Evolutionary conservation across 1,139 yeast species (phyloP), one percentile per base, ranked within the genome.

Genomic region (Debaryomyces fabryi): DNA sequence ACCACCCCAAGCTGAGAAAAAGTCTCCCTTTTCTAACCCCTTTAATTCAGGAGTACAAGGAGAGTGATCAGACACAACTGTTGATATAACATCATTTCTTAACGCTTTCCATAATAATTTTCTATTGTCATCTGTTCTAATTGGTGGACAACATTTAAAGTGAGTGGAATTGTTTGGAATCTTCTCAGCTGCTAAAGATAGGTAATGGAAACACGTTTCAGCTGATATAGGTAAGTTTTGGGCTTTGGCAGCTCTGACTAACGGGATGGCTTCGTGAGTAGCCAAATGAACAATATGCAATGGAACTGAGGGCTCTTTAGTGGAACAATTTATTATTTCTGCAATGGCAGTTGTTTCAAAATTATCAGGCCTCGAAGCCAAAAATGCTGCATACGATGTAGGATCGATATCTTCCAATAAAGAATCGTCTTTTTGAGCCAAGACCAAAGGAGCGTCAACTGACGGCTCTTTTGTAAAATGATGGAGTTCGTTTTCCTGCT

Each of bases 1-100:
- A n/a, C 97, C 98, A 42, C 97, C 98, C 98, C 97, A 92, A 2
- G 97, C 96, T 42, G 83, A 81, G 64, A 90, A 83, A 64, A 91
- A 92, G 63, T 92, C 96, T 43, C 97, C 97, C 49, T 82, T 78
- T 25, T 84, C 87, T 49, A 91, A 73, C 21, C 87, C 86, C 65
- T 91, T 92, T 58, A 92, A 73, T 53, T 89, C 90, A 0, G 97
- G 96, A 0, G 96, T 89, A 68, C 98, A 92, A 6, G 97, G 98
- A 2, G 96, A 89, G 69, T 92, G 98, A 63, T 92, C 98, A 12
- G 96, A 87, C 2, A 92, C 97, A 9, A 91, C 95, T 1, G 96
- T 84, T n/a, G 88, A 80, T 53, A 92, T 85, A 37, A 84, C 72
- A 33, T 82, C 83, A 33, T 76, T 74, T 46, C 81, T 66, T 44